Evolutionary conservation across 2,329 filamentous ascomycete species (phyloP), one percentile per base, ranked within the genome.

Genomic region (Emergomyces africanus): DNA sequence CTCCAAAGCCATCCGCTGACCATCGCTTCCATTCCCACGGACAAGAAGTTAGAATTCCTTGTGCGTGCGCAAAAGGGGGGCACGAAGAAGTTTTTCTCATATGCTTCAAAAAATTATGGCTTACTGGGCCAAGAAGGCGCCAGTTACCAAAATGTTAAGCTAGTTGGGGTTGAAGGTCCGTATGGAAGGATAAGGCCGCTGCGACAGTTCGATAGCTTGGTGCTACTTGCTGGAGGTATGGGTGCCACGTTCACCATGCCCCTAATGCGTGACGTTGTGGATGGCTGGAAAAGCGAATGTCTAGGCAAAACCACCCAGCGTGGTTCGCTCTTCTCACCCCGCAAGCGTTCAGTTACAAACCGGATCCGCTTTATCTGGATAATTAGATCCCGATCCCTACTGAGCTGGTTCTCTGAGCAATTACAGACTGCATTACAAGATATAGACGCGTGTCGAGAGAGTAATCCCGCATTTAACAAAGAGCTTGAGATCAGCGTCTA

Each of bases 1-100:
- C 69, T 86, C 1, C 81, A 86, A 65, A 80, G 79, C 28, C 84
- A 87, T 63, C 84, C 84, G 0, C 86, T 86, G 65, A 86, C 83
- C 1, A 82, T 86, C 60, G 73, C 80, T 2, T 82, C 80, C 0
- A 74, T 84, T 14, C 79, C 81, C 0, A 73, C 74, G 44, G 81
- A 84, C 64, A 74, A 75, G 0, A 78, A 75, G 59, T 74, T 84
- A 67, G 80, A 83, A 57, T 83, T 85, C 61, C 67, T 82, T 3
- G 73, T 84, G 10, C 79, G 81, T 59, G 75, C 80, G 1, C 75
- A 82, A 64, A 75, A 72, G 39, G 82, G 81, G 14, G 79, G 75
- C 12, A 83, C 81, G 0, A 74, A 69, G 54, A 75, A 73, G 6
- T 75, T 84, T 59, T 79, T 79, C 66, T 70, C 70, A 49, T 77